Percentiles rank a stretch among this genome's conserved stretches.
Conservation (phyloP, 2,329 filamentous ascomycete species). For the Trichophyton schoenleinii region DNA sequence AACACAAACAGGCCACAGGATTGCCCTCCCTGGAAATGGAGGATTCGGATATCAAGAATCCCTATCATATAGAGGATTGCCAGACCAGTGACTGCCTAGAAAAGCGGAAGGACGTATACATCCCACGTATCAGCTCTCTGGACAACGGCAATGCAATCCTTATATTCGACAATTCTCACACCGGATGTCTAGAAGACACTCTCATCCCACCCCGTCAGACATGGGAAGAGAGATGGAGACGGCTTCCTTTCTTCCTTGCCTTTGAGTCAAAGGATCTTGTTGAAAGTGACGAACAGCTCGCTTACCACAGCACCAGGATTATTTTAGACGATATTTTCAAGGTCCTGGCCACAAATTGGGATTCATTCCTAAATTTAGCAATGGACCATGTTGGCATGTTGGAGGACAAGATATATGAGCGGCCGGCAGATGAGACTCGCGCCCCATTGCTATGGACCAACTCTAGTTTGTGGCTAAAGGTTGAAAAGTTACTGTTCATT, state of each 20-base stretch:
- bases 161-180: conserved; percentile 41
- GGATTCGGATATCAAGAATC: conserved; percentile 34
- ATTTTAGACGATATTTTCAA: conserved; percentile 40
- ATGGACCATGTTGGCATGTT: conserved; percentile 40
- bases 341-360: conserved; percentile 35
- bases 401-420: conserved; percentile 42
- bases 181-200: conserved; percentile 37
- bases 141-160: conserved; percentile 43
- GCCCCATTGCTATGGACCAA: conserved; percentile 43
- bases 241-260: conserved; percentile 39
- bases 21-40: conserved; percentile 20
- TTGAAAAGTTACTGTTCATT: conserved; percentile 40
- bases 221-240: conserved; percentile 41
- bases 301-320: conserved; percentile 39
- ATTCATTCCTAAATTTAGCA: conserved; percentile 33
- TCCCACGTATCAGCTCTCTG: conserved; percentile 31
- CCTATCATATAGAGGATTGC: conserved; percentile 29
- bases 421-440: conserved; percentile 41
- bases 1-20: conserved; percentile 33
- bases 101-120: conserved; percentile 21
- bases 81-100: conserved; percentile 23
- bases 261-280: conserved; percentile 28
- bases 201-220: conserved; percentile 39
- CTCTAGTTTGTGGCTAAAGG: conserved; percentile 39
- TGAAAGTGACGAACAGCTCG: conserved; percentile 32